Evolutionary conservation across 2,329 filamentous ascomycete species (phyloP).

Genomic region (Verticillium nubilum): DNA sequence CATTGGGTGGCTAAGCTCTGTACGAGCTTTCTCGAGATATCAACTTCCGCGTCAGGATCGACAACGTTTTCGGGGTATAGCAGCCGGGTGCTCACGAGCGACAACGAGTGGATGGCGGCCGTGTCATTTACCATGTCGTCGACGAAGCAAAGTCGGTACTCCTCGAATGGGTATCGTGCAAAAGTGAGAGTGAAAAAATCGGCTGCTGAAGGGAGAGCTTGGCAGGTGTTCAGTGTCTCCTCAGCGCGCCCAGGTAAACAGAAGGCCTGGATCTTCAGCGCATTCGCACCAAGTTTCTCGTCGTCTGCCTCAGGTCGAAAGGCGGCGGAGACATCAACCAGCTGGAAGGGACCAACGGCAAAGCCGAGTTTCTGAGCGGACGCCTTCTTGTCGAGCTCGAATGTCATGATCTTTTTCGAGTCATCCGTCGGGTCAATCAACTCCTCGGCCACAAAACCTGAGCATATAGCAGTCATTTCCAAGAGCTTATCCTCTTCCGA

Average conservation of each 20-base stretch:
- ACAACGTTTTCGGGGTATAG: constrained; percentile 81
- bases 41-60: constrained; percentile 75
- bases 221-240: constrained; percentile 81
- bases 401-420: constrained; percentile 82
- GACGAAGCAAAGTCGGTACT: constrained; percentile 90
- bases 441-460: constrained; percentile 83
- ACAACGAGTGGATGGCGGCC: constrained; percentile 72
- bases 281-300: constrained; percentile 81
- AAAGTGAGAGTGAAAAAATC: constrained; percentile 87
- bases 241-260: constrained; percentile 79
- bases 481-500: constrained; percentile 78
- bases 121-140: constrained; percentile 79
- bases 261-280: constrained; percentile 84
- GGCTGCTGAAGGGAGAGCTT: constrained; percentile 78
- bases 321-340: constrained; percentile 77
- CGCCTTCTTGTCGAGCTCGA: constrained; percentile 68
- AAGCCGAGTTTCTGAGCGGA: constrained; percentile 90
- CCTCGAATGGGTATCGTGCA: constrained; percentile 84
- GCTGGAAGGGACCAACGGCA: constrained; percentile 89
- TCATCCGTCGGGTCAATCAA: constrained; percentile 69
- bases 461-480: constrained; percentile 87
- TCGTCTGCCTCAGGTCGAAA: constrained; percentile 89
- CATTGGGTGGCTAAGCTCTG: constrained; percentile 87
- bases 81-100: constrained; percentile 80
- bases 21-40: constrained; percentile 73